Evolutionary conservation across 2,329 filamentous ascomycete species (phyloP), one percentile per base, ranked within the genome.

Genomic region (Venturia nashicola): DNA sequence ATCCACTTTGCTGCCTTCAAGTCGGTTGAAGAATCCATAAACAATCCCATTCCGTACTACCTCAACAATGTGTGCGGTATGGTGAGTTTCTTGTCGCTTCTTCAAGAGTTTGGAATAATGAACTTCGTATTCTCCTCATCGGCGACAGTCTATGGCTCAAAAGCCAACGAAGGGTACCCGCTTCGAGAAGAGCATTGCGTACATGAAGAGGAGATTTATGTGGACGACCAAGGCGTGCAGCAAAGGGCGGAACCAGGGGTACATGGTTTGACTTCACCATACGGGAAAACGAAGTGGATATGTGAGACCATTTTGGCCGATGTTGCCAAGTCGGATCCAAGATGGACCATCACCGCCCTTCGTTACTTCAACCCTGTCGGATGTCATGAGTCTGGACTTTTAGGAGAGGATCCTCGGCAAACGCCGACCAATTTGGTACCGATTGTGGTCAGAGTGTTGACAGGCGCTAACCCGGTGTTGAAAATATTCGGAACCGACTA

Each of bases 1-100:
- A 86, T 88, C 65, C 86, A 88, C 69, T 88, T 88, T 67, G 86
- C 86, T 16, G 86, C 86, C 0, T 83, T 83, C 76, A 88, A 88
- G 71, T 83, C 85, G 1, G 84, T 87, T 0, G 80, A 80, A 32
- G 85, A 88, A 68, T 86, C 83, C 55, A 86, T 88, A 66, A 72
- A 75, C 36, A 75, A 78, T 65, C 86, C 86, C 0, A 72, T 88
- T 64, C 80, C 81, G 65, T 88, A 88, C 73, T 88, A 88, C 72
- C 78, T 79, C 66, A 88, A 88, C 76, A 88, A 88, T 66, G 83
- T 88, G 42, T 82, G 80, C 68, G 86, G 85, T 0, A 75, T 88
- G 8, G 77, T 88, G 59, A 78, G 85, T 65, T 81, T 88, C 65
- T 78, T 85, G 40, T 73, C 77, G 23, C 76, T 81, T 5, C 78